These are phyloP conservation scores for Hyaloscypha variabilis DNA, from an alignment of 495 filamentous ascomycete species.

Conservation along the genomic window DNA sequence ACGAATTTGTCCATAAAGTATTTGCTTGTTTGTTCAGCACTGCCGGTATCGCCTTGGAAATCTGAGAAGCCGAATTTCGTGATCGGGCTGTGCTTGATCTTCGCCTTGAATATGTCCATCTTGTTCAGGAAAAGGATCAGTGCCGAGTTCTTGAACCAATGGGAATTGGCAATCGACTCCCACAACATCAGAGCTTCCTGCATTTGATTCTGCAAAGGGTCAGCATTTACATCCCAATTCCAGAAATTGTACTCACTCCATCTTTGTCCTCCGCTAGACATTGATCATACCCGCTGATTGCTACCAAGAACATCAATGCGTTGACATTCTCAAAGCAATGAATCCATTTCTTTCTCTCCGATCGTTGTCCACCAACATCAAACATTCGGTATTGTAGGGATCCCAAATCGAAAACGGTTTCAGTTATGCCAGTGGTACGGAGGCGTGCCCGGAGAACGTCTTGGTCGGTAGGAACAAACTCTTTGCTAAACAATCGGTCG, in stretches of 20 bases:
- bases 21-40: slow-evolving; percentile 65
- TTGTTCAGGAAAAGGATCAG: slow-evolving; percentile 99
- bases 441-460: slow-evolving; percentile 92
- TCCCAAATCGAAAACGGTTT: slow-evolving; percentile 93
- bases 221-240: neutral
- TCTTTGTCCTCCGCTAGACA: slow-evolving; percentile 97
- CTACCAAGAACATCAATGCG: slow-evolving; percentile 90
- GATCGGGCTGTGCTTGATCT: slow-evolving; percentile 79
- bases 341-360: slow-evolving; percentile 99
- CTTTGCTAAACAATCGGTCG: slow-evolving; percentile 82
- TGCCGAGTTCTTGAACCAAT: slow-evolving; percentile 95
- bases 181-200: slow-evolving; percentile 98
- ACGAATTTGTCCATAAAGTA: slow-evolving; percentile 93
- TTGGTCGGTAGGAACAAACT: slow-evolving; percentile 95
- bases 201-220: slow-evolving; percentile 87
- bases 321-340: slow-evolving; percentile 99
- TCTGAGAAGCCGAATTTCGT: slow-evolving; percentile 89
- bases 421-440: slow-evolving; percentile 95
- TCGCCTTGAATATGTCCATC: slow-evolving; percentile 95
- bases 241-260: slow-evolving; percentile 65
- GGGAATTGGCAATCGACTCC: slow-evolving; percentile 94
- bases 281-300: slow-evolving; percentile 96
- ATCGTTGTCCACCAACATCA: slow-evolving; percentile 95
- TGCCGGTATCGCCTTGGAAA: slow-evolving; percentile 65
- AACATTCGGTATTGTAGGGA: slow-evolving; percentile 98